These are phyloP conservation scores for Neopestalotiopsis rosae DNA, from an alignment of 2,329 filamentous ascomycete genomes.

Conservation along the genomic window DNA sequence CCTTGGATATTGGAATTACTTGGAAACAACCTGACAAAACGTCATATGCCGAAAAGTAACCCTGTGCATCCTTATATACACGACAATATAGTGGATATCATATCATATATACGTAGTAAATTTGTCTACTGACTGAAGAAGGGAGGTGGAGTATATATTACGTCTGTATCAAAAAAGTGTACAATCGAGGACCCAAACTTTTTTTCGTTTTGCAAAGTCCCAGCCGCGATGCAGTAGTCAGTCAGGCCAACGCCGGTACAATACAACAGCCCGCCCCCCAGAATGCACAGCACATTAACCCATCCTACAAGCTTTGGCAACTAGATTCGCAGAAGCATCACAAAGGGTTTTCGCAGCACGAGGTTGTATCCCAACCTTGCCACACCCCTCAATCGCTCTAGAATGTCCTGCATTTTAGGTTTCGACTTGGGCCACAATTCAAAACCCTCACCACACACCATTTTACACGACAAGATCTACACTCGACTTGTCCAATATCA, in stretches of 20 bases:
- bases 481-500: neutral
- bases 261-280: neutral
- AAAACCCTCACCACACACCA: neutral
- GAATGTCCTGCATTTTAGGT: slow-evolving; percentile 1
- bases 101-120: neutral
- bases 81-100: too few species aligned
- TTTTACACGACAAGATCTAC: neutral
- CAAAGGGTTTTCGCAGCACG: neutral
- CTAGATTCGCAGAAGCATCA: neutral
- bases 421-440: neutral
- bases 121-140: neutral
- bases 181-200: slow-evolving; percentile 5
- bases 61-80: too few species aligned
- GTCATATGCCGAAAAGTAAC: neutral
- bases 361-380: too few species aligned
- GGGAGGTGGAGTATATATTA: neutral
- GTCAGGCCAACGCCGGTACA: slow-evolving; percentile 11
- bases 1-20: too few species aligned
- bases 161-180: slow-evolving; percentile 5
- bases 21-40: too few species aligned
- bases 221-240: slow-evolving; percentile 9
- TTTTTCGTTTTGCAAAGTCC: slow-evolving; percentile 1
- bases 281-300: slow-evolving; percentile 1
- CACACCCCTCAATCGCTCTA: neutral
- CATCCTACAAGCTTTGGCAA: slow-evolving; percentile 5